Evolutionary conservation across 345 rosid genomes (phyloP), one percentile per base, ranked within the genome.

Genomic region (Hypericum androsaemum): DNA sequence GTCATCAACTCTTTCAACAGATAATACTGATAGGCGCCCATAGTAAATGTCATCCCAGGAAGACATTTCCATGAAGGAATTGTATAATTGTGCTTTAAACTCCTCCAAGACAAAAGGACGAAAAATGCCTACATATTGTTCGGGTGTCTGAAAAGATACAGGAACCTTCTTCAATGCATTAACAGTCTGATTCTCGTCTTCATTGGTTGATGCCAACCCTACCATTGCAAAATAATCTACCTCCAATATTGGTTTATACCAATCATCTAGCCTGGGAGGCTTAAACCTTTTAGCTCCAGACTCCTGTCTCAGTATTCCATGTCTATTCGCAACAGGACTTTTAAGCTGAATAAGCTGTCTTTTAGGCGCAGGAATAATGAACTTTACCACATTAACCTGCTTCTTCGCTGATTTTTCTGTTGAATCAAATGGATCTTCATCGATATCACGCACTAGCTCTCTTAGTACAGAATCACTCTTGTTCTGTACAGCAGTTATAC

Each of bases 91-190:
- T 54, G 98, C 98, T 73, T 83, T 92, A 59, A 92, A 92, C 77
- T 92, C 98, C 76, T 92, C 95, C 66, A 92, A 64, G 61, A 92
- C 88, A 68, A 92, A 75, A 6, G 98, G 98, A 56, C 78, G 89
- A 57, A 88, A 92, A 63, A 84, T 80, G 48, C 72, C 73, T n/a
- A 92, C 64, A 65, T 84, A 92, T 37, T 92, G 83, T 51, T 83
- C 88, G 64, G 89, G 80, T 61, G 96, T 82, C 56, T 72, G 68
- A 71, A 92, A 92, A 53, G 80, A 82, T 53, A 81, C 71, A 56
- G 98, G 94, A 65, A 92, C 86, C 76, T 82, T 85, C 80, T 74
- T 83, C 51, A 92, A 78, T 67, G 72, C 71, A 57, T 62, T 64
- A 42, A 47, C 58, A 54, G 56, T 71, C 60, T 12, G 60, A 62